A percentile compares a stretch with the other conserved stretches of the same genome.
phyloP scores from a whole-genome alignment of 2,329 filamentous ascomycete species.

The Lachnum nothofagi region DNA sequence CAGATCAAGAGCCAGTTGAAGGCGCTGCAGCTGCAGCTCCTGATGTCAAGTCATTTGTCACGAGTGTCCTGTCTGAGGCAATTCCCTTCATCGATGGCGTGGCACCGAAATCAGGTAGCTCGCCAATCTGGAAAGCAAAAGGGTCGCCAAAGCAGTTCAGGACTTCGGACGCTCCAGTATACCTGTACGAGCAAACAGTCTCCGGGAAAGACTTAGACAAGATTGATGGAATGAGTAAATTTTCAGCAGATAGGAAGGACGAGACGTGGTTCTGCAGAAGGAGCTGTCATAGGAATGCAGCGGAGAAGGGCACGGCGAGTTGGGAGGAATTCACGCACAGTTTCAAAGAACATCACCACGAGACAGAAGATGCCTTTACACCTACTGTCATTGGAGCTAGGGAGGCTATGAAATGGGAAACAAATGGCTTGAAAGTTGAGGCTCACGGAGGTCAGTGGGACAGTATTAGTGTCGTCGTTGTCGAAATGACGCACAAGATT shows the following conservation, averaged over 20 bases:
- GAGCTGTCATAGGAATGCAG: conserved; percentile 54
- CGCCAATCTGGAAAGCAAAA: conserved; percentile 47
- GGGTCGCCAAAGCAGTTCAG: conserved; percentile 42
- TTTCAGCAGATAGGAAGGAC: conserved; percentile 30
- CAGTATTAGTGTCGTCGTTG: conserved; percentile 46
- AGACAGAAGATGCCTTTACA: conserved; percentile 55
- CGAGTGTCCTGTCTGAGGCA: conserved; percentile 52
- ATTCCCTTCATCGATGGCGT: conserved; percentile 53
- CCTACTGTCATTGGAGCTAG: conserved; percentile 46
- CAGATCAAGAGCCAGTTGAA: conserved; percentile 14
- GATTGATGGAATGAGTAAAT: conserved; percentile 30
- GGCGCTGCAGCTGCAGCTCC: conserved; percentile 12
- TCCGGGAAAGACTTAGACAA: conserved; percentile 40
- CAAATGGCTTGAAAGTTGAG: conserved; percentile 37
- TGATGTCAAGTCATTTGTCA: conserved; percentile 46
- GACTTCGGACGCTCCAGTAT: conserved; percentile 47
- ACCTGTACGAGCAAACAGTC: conserved; percentile 50
- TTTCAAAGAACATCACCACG: conserved; percentile 54
- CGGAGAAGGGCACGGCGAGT: conserved; percentile 48
- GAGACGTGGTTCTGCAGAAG: conserved; percentile 63
- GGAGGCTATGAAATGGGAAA: conserved; percentile 43
- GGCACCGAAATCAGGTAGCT: conserved; percentile 37
- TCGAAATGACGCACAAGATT: conserved; percentile 63
- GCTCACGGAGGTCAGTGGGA: conserved; percentile 40
- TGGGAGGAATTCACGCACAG: conserved; percentile 59